Percentiles rank a stretch among this genome's conserved stretches.
Evolutionary conservation across 495 filamentous ascomycete species (phyloP).

Genomic region (Lophium mytilinum): DNA sequence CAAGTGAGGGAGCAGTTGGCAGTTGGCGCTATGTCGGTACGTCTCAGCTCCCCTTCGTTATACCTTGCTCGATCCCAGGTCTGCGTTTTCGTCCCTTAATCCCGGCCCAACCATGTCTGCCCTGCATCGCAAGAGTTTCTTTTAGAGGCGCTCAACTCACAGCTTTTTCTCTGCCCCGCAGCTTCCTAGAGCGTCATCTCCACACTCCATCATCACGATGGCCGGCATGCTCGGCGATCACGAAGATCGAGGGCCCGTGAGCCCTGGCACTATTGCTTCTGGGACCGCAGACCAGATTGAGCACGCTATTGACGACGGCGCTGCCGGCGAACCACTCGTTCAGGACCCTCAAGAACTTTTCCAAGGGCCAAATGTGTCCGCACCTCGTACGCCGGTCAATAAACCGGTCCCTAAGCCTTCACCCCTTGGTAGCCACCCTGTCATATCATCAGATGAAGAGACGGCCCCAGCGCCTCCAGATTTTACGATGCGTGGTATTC

Average conservation of each 20-base stretch:
- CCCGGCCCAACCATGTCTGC: constrained; percentile 8
- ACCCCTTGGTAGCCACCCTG: constrained; percentile 14
- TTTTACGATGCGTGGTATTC: constrained; percentile 26
- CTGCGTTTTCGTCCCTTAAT: not conserved
- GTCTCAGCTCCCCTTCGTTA: not conserved
- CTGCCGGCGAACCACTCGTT: constrained; percentile 20
- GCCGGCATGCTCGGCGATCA: constrained; percentile 1
- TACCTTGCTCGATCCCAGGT: not conserved
- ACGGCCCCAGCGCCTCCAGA: constrained; percentile 20
- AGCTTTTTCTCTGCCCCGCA: constrained; percentile 19
- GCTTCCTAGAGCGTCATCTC: constrained; percentile 13
- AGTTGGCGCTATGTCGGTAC: not conserved
- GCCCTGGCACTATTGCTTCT: constrained; percentile 12
- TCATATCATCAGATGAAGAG: constrained; percentile 23
- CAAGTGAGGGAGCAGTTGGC: too few relatives aligned
- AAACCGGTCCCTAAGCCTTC: not conserved
- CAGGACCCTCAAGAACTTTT: constrained; percentile 24
- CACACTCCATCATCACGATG: constrained; percentile 13
- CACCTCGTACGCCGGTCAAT: constrained; percentile 2
- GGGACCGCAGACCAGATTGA: not conserved
- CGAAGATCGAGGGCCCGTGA: constrained; percentile 1
- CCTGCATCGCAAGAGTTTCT: not conserved
- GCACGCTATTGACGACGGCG: not conserved
- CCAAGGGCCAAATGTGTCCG: constrained; percentile 7
- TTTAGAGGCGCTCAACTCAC: constrained; percentile 23